Base-by-base conservation (phyloP, 805 yeast genomes). In the Lipomyces spencermartinsiae region DNA sequence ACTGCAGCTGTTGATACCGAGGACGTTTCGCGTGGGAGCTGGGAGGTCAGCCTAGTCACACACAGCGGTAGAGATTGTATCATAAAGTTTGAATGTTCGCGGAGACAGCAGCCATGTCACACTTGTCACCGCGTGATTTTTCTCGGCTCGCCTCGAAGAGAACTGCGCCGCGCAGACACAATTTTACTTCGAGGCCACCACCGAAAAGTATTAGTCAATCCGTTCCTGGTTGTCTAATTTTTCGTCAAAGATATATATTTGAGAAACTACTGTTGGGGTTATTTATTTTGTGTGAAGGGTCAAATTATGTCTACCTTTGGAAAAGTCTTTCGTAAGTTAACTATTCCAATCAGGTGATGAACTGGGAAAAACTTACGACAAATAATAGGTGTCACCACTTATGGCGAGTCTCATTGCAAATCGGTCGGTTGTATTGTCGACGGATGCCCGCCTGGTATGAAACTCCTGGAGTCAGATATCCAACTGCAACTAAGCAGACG, bases 381-480 rank as follows among this genome's bases (percentile, higher is more conserved):
- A 16, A 43, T 43, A 6, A 43, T 43, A 80, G 83, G 81, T 69
- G 98, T 94, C 73, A 94, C 98, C 71, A 94, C 99, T 37, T 94
- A 93, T 83, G 99, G 99, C 73, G 99, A 95, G 79, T 92, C 97
- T 8, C 99, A 95, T 82, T 95, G 99, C 83, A 90, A 88, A 76
- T 91, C 97, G 9, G 99, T 95, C 55, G 99, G 99, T 39, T 95
- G 98, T 81, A 95, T 95, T 70, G 97, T 95, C 53, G 99, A 95
- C 74, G 99, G 99, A 67, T 95, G 93, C 55, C 99, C 99, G 37
- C 98, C 99, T 35, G 97, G 97, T 39, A 84, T 95, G 86, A 84
- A 87, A 7, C 85, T 95, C 63, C 85, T 90, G 19, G 98, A 92
- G 79, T 87, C 82, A 4, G 98, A 95, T 77, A 86, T 95, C 73